Evolutionary conservation across 2,329 filamentous ascomycete species (phyloP), one percentile per base, ranked within the genome.

Genomic region (Xylariaceae sp.): DNA sequence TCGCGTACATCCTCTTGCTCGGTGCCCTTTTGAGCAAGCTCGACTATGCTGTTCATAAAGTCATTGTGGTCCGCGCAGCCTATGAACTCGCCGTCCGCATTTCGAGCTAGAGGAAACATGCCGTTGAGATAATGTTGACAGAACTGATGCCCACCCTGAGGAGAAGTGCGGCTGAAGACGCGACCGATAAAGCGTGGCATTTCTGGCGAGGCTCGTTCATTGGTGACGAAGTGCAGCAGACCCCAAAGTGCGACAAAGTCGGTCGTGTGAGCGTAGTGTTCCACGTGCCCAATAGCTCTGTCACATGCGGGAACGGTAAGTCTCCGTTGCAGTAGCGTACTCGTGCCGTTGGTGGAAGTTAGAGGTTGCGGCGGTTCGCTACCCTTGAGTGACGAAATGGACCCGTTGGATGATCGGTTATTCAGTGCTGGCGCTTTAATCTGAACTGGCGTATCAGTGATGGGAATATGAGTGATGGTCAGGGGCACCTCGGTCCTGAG

Each of bases 241-340:
- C 90, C 90, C 80, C 87, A 90, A 8, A 85, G 74, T 3, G 88
- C 81, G 2, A 93, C 88, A 60, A 91, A 89, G 63, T 94, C 90
- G 13, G 78, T 81, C 7, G 80, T 81, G 66, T 92, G 88, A 2
- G 86, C 87, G 64, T 92, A 94, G 70, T 94, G 90, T 71, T 94
- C 90, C 32, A 94, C 86, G 60, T 92, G 80, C 5, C 81, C 78
- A 45, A 93, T 85, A 2, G 81, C 81, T 33, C 76, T 73, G 56
- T 77, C 75, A 4, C 76, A 71, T 7, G 75, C 69, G 1, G 74
- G 57, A 4, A 64, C 45, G 0, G 57, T 65, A 15, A 58, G 59
- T 15, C 50, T 50, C 24, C 47, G 59, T 24, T 42, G 48, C 8
- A 39, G 49, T 5, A 50, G 48, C 7, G 35, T 26, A 30, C 16